Evolutionary conservation across 2,329 filamentous ascomycete genomes (phyloP).

Genomic region (Pseudocercospora pini-densiflorae): DNA sequence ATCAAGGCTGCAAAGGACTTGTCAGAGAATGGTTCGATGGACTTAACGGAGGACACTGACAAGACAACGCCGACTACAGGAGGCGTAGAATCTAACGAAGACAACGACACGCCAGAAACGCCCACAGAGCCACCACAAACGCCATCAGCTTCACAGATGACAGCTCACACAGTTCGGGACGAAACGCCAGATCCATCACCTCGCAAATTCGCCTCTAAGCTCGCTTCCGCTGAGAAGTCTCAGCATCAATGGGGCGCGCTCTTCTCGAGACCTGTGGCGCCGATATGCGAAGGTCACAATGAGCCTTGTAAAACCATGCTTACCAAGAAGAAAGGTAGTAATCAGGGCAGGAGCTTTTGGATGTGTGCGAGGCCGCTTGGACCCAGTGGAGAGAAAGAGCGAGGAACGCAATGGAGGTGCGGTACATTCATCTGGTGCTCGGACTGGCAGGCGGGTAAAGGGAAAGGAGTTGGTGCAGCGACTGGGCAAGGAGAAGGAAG

Average conservation of each 20-base stretch:
- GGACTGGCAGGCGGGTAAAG: slow-evolving; percentile 53
- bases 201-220: slow-evolving; percentile 25
- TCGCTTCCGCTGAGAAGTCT: slow-evolving; percentile 34
- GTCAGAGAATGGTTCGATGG: neutral
- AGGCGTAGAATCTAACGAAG: neutral
- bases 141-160: neutral
- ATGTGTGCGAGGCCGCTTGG: slow-evolving; percentile 77
- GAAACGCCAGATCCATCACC: slow-evolving; percentile 24
- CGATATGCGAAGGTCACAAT: slow-evolving; percentile 79
- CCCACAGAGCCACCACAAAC: slow-evolving; percentile 1
- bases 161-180: neutral
- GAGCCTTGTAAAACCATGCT: slow-evolving; percentile 83
- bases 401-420: slow-evolving; percentile 84
- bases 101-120: neutral
- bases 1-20: neutral
- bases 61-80: slow-evolving; percentile 1
- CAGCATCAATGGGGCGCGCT: slow-evolving; percentile 76
- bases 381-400: slow-evolving; percentile 83
- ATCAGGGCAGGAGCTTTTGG: slow-evolving; percentile 71
- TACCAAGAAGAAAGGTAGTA: slow-evolving; percentile 88
- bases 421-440: slow-evolving; percentile 77
- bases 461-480: slow-evolving; percentile 6
- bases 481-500: slow-evolving; percentile 9
- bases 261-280: slow-evolving; percentile 73
- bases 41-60: neutral